These are phyloP conservation scores for Dalbergia oliveri DNA, from an alignment of 306 rosid genomes.

Conservation along the genomic window DNA sequence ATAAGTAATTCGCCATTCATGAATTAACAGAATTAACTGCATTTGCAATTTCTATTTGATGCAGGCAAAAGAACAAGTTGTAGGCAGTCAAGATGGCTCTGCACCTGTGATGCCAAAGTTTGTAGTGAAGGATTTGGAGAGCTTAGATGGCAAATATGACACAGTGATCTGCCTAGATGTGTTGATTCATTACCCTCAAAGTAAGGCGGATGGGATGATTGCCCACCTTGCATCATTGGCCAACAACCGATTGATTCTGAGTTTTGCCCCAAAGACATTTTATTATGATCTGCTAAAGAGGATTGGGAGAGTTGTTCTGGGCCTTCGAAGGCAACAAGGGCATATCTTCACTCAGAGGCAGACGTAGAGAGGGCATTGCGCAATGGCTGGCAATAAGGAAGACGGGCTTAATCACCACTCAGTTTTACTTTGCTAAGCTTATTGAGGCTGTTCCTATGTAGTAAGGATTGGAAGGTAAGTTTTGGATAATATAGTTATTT, in stretches of 20 bases:
- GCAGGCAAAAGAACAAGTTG: conserved; percentile 80
- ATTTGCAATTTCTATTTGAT: neutral
- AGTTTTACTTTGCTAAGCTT: conserved; percentile 89
- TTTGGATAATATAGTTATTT: conserved; percentile 47
- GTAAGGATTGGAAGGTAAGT: conserved; percentile 50
- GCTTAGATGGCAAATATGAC: conserved; percentile 83
- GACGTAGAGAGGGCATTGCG: conserved; percentile 84
- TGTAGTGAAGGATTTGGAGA: conserved; percentile 86
- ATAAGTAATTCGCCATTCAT: neutral
- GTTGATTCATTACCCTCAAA: conserved; percentile 91
- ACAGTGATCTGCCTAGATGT: conserved; percentile 88
- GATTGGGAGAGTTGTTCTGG: conserved; percentile 97
- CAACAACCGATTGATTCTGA: conserved; percentile 74
- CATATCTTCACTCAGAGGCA: conserved; percentile 90
- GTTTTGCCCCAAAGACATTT: conserved; percentile 94
- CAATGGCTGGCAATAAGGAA: conserved; percentile 84
- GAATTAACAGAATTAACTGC: neutral
- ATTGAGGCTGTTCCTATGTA: conserved; percentile 93
- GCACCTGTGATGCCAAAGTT: conserved; percentile 68
- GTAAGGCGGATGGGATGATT: conserved; percentile 90
- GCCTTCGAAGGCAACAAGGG: conserved; percentile 96
- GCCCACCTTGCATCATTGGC: conserved; percentile 93
- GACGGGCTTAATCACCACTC: conserved; percentile 81
- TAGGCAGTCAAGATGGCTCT: conserved; percentile 46
- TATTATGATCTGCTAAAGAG: conserved; percentile 85